phyloP scores from a whole-genome alignment of 2,329 filamentous ascomycete genomes.

The Talaromyces amestolkiae region DNA sequence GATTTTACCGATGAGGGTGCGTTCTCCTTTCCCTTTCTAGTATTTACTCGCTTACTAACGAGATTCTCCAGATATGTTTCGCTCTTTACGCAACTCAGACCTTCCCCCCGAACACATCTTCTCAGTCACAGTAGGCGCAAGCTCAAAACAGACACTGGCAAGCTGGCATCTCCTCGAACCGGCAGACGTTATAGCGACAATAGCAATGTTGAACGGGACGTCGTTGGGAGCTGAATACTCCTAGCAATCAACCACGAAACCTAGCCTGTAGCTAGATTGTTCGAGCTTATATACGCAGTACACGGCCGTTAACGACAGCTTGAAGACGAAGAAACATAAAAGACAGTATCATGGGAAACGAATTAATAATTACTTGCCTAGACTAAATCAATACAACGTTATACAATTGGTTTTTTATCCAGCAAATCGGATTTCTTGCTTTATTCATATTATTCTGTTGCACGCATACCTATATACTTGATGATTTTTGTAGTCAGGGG shows the following conservation, averaged over 20 bases:
- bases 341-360: background rate
- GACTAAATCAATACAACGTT: conserved; percentile 1
- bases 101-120: conserved; percentile 69
- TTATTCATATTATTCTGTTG: background rate
- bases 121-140: conserved; percentile 86
- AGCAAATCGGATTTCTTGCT: background rate
- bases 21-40: conserved; percentile 20
- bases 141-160: conserved; percentile 86
- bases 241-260: background rate
- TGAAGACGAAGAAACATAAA: background rate
- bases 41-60: conserved; percentile 4
- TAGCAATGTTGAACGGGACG: conserved; percentile 53
- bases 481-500: background rate
- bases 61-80: conserved; percentile 68
- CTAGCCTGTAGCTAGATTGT: background rate
- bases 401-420: background rate
- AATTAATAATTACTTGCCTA: background rate
- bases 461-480: too few species aligned
- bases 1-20: conserved; percentile 96
- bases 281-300: background rate
- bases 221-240: conserved; percentile 19
- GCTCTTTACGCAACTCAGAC: conserved; percentile 63
- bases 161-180: conserved; percentile 89
- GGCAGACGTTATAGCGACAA: conserved; percentile 73
- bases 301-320: background rate